Percentiles rank a stretch among this genome's conserved stretches.
Conservation (phyloP, 768 basidiomycete genomes). For the Boletales sp. region DNA sequence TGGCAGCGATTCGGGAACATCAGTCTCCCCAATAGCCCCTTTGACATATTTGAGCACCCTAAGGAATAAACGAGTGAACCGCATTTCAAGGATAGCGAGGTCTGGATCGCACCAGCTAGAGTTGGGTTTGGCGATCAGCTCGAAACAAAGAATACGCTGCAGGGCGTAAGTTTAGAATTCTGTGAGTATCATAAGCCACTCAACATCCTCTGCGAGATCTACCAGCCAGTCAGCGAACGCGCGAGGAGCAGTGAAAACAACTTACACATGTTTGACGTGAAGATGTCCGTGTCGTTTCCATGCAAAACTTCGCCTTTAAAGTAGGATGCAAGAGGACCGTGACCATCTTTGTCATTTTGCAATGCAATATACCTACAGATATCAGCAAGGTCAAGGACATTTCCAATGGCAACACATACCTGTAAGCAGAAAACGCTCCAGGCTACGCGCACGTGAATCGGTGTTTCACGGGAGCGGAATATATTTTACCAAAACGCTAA, state of each 20-base stretch:
- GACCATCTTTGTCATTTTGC: conserved; percentile 76
- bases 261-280: conserved; percentile 95
- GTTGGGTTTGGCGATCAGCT: conserved; percentile 73
- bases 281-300: conserved; percentile 84
- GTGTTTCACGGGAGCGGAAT: background rate
- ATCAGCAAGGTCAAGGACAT: conserved; percentile 1
- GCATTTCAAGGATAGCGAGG: background rate
- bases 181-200: conserved; percentile 17
- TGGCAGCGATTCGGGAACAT: conserved; percentile 88
- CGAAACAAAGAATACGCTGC: conserved; percentile 81
- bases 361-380: conserved; percentile 71
- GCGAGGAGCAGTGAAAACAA: conserved; percentile 5
- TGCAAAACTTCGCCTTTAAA: conserved; percentile 93
- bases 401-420: conserved; percentile 30
- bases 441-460: conserved; percentile 45
- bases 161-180: conserved; percentile 4
- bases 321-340: conserved; percentile 90
- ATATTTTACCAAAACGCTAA: conserved; percentile 74
- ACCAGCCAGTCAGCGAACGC: conserved; percentile 9
- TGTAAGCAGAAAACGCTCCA: conserved; percentile 92
- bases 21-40: conserved; percentile 88
- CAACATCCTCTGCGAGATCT: conserved; percentile 89
- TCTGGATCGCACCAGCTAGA: conserved; percentile 59
- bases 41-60: conserved; percentile 98
- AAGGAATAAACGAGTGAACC: conserved; percentile 14